A percentile compares a stretch with the other conserved stretches of the same genome.
Evolutionary conservation across 805 yeast species (phyloP).

Genomic region (Metschnikowia noctiluminum): DNA sequence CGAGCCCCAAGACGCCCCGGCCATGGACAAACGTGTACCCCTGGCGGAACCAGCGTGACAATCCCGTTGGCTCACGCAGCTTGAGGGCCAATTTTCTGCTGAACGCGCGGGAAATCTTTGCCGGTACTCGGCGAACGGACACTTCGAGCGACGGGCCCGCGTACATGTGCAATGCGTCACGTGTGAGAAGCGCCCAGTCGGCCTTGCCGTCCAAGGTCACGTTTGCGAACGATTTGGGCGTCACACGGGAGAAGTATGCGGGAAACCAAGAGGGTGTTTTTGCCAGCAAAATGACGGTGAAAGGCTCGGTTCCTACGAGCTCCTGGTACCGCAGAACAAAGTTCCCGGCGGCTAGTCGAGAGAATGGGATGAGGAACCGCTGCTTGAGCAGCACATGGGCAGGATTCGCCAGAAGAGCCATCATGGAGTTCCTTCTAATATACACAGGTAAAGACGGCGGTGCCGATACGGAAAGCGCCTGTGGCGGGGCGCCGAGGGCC

Average conservation of each 20-base stretch:
- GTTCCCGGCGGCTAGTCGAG: slow-evolving; percentile 43
- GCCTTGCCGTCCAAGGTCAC: slow-evolving; percentile 52
- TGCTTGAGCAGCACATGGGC: slow-evolving; percentile 16
- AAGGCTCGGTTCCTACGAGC: slow-evolving; percentile 46
- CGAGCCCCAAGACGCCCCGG: slow-evolving; percentile 53
- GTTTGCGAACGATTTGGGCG: slow-evolving; percentile 40
- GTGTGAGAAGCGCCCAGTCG: slow-evolving; percentile 60
- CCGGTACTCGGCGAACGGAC: slow-evolving; percentile 38
- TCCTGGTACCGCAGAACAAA: slow-evolving; percentile 45
- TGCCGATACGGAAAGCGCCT: slow-evolving; percentile 46
- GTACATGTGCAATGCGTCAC: slow-evolving; percentile 47
- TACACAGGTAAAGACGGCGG: slow-evolving; percentile 59
- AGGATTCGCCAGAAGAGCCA: slow-evolving; percentile 42
- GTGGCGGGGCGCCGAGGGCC: slow-evolving; percentile 47
- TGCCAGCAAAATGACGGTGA: slow-evolving; percentile 43
- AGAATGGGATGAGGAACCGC: slow-evolving; percentile 36
- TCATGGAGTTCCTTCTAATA: slow-evolving; percentile 46
- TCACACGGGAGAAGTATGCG: slow-evolving; percentile 14
- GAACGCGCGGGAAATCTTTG: slow-evolving; percentile 31
- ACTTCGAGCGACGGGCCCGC: slow-evolving; percentile 51
- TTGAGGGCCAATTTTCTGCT: slow-evolving; percentile 23
- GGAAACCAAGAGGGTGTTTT: slow-evolving; percentile 20
- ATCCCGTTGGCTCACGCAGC: slow-evolving; percentile 37
- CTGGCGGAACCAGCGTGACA: slow-evolving; percentile 29
- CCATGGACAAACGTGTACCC: slow-evolving; percentile 54